Evolutionary conservation across 1,284 basidiomycete species (phyloP), one percentile per base, ranked within the genome.

Genomic region (Phlebopus sp.): DNA sequence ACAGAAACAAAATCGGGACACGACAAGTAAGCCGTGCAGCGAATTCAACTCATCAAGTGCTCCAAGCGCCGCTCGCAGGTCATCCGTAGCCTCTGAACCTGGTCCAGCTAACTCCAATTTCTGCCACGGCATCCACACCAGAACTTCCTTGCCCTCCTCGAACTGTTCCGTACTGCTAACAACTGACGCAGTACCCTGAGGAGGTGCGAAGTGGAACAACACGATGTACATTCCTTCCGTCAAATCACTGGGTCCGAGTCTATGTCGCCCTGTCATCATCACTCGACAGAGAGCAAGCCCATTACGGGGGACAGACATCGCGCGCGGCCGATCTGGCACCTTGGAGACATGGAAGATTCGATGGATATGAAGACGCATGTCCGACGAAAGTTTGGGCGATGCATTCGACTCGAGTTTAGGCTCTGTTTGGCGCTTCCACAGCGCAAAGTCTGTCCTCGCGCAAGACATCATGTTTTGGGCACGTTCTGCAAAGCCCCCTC

Each of bases 401-500:
- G 27, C 4, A 29, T 52, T 32, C 2, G 62, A 53, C 11, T 60
- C 53, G 4, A 59, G 27, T 5, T 59, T 62, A n/a, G 59, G 59
- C 30, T 72, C 69, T 41, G 69, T 62, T 44, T 77, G 75, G 41
- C 72, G 72, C 44, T 70, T 68, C 80, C 80, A 82, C 1, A 82
- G 64, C 10, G 67, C 54, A 27, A 75, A 65, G 11, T 71, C 66
- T 1, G 75, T 78, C 14, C 67, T 67, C 11, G 65, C 56, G 15
- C 69, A 70, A 14, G 68, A 58, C 32, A 77, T 70, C 29, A 68
- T 57, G 10, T 68, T 60, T 14, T 70, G 66, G 1, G 77, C 72
- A 8, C 69, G 69, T 38, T 74, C 74, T 0, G 79, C 80, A 6
- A 82, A 54, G 0, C 79, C 78, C 13, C 74, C 75, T 25, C 79